These are phyloP conservation scores for Podaxis sp. DNA, from an alignment of 768 basidiomycete species.

Conservation along the genomic window DNA sequence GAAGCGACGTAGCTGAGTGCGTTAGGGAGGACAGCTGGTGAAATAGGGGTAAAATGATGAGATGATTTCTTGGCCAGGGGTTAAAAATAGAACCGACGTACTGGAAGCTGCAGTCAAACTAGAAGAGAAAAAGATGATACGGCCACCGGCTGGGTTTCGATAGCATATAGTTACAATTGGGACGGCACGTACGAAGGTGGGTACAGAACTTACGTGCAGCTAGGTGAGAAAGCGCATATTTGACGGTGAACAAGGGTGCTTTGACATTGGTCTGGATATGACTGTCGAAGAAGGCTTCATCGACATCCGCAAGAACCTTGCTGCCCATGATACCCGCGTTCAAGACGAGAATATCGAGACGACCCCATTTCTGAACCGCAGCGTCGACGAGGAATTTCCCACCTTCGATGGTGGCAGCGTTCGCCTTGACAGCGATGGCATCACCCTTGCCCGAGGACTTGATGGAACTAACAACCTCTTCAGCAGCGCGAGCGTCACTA, in stretches of 20 bases:
- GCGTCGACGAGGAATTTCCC: constrained; percentile 47
- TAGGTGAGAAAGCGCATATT: constrained; percentile 44
- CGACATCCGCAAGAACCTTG: constrained; percentile 47
- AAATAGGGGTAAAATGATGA: background rate
- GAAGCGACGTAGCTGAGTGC: constrained; percentile 53
- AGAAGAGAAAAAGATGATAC: constrained; percentile 58
- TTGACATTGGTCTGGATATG: constrained; percentile 60
- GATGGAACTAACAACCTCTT: constrained; percentile 47
- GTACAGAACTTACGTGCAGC: constrained; percentile 36
- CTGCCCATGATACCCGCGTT: constrained; percentile 60
- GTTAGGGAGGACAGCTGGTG: constrained; percentile 41
- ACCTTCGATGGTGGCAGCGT: constrained; percentile 49
- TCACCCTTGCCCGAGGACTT: constrained; percentile 42
- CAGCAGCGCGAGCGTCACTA: constrained; percentile 38
- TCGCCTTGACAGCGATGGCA: constrained; percentile 52
- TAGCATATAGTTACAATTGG: background rate
- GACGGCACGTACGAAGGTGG: background rate
- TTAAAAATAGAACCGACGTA: constrained; percentile 20
- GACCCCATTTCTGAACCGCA: constrained; percentile 48
- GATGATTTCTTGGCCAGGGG: background rate
- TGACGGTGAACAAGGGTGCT: constrained; percentile 54
- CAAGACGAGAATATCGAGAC: constrained; percentile 57
- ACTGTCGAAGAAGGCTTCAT: constrained; percentile 51
- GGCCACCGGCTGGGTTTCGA: constrained; percentile 41
- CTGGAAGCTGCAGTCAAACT: constrained; percentile 45